Evolutionary conservation across 495 filamentous ascomycete species (phyloP).

Genomic region (Penicillium pancosmium): DNA sequence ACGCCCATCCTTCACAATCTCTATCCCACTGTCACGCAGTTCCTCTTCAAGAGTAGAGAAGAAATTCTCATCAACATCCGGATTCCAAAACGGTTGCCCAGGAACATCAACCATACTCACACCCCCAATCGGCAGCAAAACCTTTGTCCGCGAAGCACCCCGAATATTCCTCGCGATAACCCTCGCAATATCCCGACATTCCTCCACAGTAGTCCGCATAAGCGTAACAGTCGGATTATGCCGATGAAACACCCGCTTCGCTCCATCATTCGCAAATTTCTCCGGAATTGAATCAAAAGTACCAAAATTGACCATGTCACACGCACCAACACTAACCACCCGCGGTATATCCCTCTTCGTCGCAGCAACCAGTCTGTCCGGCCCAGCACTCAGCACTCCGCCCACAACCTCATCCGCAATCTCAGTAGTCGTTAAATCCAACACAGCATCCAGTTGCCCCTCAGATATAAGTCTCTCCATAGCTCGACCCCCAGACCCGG

Average conservation of each 20-base stretch:
- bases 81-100: slow-evolving; percentile 44
- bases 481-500: slow-evolving; percentile 64
- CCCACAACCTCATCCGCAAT: slow-evolving; percentile 64
- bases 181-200: slow-evolving; percentile 53
- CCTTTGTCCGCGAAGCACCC: slow-evolving; percentile 41
- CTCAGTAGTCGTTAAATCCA: slow-evolving; percentile 73
- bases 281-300: slow-evolving; percentile 55
- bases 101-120: slow-evolving; percentile 47
- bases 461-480: slow-evolving; percentile 66
- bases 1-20: slow-evolving; percentile 34
- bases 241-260: slow-evolving; percentile 49
- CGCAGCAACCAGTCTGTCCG: slow-evolving; percentile 54
- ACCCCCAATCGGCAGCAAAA: slow-evolving; percentile 61
- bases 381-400: slow-evolving; percentile 61
- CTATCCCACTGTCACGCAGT: slow-evolving; percentile 39
- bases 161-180: slow-evolving; percentile 57
- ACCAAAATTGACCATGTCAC: slow-evolving; percentile 74
- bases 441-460: slow-evolving; percentile 57
- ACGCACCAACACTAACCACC: slow-evolving; percentile 64
- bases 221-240: slow-evolving; percentile 70
- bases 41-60: slow-evolving; percentile 48
- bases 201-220: slow-evolving; percentile 58
- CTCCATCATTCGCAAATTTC: slow-evolving; percentile 25
- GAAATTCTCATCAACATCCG: slow-evolving; percentile 46
- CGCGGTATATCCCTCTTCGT: slow-evolving; percentile 58